Conservation (phyloP, 2,329 filamentous ascomycete genomes). For the Alternaria arborescens region DNA sequence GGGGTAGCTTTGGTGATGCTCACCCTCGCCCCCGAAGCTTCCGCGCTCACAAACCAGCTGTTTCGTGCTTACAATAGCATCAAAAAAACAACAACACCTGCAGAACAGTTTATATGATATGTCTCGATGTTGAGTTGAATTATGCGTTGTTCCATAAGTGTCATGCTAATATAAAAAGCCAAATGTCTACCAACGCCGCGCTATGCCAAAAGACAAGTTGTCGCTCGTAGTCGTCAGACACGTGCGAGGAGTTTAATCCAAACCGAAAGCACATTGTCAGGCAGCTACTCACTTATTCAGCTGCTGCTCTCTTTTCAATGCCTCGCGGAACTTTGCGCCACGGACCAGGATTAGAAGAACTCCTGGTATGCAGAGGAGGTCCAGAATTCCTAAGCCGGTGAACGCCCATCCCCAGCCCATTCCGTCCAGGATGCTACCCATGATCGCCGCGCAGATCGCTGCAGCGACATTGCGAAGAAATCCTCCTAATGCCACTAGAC, state of each 20-base stretch:
- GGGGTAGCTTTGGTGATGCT: not conserved
- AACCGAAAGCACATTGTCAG: not conserved
- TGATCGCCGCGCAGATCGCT: conserved; percentile 51
- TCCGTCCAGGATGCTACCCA: conserved; percentile 43
- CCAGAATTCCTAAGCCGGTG: conserved; percentile 49
- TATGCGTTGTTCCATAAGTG: not conserved
- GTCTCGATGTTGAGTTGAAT: not conserved
- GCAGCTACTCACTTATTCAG: conserved; percentile 6
- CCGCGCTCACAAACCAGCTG: not conserved
- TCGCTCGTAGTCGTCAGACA: not conserved
- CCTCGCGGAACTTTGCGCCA: conserved; percentile 34
- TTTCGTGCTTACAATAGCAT: not conserved
- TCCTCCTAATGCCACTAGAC: conserved; percentile 53
- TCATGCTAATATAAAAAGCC: not conserved
- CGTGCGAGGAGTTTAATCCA: not conserved
- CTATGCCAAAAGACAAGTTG: conserved; percentile 18
- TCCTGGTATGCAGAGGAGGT: conserved; percentile 39
- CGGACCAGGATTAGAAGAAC: conserved; percentile 32
- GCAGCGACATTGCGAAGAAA: conserved; percentile 54
- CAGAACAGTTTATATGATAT: not conserved
- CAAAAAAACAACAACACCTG: not conserved
- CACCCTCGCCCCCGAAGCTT: not conserved
- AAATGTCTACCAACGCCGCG: conserved; percentile 18
- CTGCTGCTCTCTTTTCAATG: conserved; percentile 26
- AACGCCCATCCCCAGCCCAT: conserved; percentile 55